Percentiles rank a stretch among this genome's conserved stretches.
These are phyloP conservation scores for Pinus albicaulis DNA, from an alignment of 75 land plant genomes.

Conservation along the genomic window DNA sequence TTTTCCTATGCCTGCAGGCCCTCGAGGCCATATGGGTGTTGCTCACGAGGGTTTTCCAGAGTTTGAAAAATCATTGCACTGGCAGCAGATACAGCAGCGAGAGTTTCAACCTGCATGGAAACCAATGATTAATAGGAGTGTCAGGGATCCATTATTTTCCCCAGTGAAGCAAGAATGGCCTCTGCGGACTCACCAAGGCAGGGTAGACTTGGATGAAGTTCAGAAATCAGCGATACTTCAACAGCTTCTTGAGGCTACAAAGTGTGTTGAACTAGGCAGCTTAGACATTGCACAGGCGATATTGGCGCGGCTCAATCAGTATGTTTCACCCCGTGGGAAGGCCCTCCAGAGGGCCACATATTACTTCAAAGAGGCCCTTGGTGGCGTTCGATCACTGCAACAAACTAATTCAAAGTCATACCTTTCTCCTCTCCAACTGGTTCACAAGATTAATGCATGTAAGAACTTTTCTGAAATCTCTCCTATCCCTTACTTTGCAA, in stretches of 20 bases:
- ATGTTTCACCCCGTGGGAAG: constrained; percentile 67
- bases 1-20: constrained; percentile 9
- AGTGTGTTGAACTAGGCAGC: constrained; percentile 63
- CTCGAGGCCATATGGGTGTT: constrained; percentile 16
- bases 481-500: constrained; percentile 70
- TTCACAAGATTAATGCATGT: constrained; percentile 62
- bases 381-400: constrained; percentile 23
- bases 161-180: constrained; percentile 8
- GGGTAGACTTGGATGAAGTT: constrained; percentile 7
- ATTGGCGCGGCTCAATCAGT: constrained; percentile 99
- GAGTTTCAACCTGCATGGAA: constrained; percentile 5
- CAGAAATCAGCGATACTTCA: constrained; percentile 28
- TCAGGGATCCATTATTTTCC: constrained; percentile 4
- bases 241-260: constrained; percentile 60
- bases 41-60: constrained; percentile 14
- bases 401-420: not conserved
- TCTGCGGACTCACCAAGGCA: not conserved
- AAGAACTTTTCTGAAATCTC: constrained; percentile 66
- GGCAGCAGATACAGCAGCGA: constrained; percentile 27
- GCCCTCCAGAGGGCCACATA: constrained; percentile 64
- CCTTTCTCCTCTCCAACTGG: constrained; percentile 39
- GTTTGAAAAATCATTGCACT: constrained; percentile 30
- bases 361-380: constrained; percentile 75
- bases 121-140: constrained; percentile 5
- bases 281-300: constrained; percentile 75